Base-by-base conservation (phyloP, 2,329 filamentous ascomycete genomes). In the Phialocephala sp. region DNA sequence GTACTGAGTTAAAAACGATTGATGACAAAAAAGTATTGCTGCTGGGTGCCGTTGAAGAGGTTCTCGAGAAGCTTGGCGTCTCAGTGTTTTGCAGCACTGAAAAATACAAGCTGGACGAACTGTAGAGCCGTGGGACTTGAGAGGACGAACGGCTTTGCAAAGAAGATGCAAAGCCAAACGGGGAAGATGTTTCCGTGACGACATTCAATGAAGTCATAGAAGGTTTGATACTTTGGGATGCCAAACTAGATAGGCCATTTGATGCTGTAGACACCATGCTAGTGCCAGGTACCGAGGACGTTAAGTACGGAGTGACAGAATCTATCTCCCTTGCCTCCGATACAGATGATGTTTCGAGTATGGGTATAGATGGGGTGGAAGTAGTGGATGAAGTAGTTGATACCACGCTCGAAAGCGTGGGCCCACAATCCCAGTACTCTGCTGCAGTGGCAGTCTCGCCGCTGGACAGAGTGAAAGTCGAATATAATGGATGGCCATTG, bases 401-500 rank as follows among this genome's bases (percentile, higher is more conserved):
- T 11, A 11, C 6, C 45, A 50, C n/a, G n/a, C 8, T 24, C 18
- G n/a, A 50, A 50, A 4, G 6, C n/a, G 45, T 50, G 45, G 18
- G 18, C 9, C 45, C 45, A 24, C 45, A 50, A n/a, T 50, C 45
- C 45, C 45, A 50, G 45, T 22, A 50, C 45, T 50, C 45, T 22
- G 45, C 45, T n/a, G 18, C 18, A 22, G 45, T 50, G n/a, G 45
- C n/a, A 20, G n/a, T 20, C 20, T 50, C n/a, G 45, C 45, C 45
- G 5, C 45, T n/a, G n/a, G 45, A 50, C 45, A 50, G 45, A 50
- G 45, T 50, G 8, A 50, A 50, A n/a, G 45, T 50, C 12, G 45
- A 50, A n/a, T 50, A 50, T 24, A 22, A 11, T 4, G 45, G 45
- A 6, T 50, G 3, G 45, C n/a, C 45, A 50, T 50, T 50, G 4